A percentile compares a stretch with the other conserved stretches of the same genome.
Conservation (phyloP, 345 rosid species). For the Hypericum androsaemum region DNA sequence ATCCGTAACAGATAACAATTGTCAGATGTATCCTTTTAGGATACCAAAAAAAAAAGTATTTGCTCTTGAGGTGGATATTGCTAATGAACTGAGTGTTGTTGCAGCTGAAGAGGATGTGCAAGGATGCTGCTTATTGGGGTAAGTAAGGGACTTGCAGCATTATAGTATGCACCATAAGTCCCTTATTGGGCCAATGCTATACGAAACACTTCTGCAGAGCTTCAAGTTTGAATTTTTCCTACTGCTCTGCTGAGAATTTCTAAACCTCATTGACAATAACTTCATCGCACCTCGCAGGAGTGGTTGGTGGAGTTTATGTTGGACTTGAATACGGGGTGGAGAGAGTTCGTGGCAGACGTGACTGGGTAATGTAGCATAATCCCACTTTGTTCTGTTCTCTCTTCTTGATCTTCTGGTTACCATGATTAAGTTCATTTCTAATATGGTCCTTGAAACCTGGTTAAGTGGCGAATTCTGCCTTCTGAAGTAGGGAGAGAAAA, state of each 20-base stretch:
- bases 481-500: too few relatives aligned
- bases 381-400: background rate
- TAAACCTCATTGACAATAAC: background rate
- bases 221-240: too few relatives aligned
- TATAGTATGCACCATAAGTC: background rate
- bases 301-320: slow-evolving; percentile 61
- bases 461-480: too few relatives aligned
- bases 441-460: too few relatives aligned
- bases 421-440: too few relatives aligned
- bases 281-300: too few relatives aligned
- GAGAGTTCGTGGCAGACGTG: slow-evolving; percentile 59
- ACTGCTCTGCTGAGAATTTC: background rate
- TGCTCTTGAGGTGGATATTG: background rate
- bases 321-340: slow-evolving; percentile 66
- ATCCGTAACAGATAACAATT: too few relatives aligned
- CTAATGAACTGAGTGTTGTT: background rate
- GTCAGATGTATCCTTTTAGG: too few relatives aligned
- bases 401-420: background rate
- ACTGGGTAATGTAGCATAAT: slow-evolving; percentile 43
- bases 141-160: slow-evolving; percentile 12
- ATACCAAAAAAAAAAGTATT: too few relatives aligned
- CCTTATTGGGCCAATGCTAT: too few relatives aligned
- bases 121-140: slow-evolving; percentile 90
- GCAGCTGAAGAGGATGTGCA: slow-evolving; percentile 86
- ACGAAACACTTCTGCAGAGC: too few relatives aligned